These are phyloP conservation scores for Haplosporangium gracile DNA, from an alignment of 192 early-diverging fungal genomes.

Conservation along the genomic window DNA sequence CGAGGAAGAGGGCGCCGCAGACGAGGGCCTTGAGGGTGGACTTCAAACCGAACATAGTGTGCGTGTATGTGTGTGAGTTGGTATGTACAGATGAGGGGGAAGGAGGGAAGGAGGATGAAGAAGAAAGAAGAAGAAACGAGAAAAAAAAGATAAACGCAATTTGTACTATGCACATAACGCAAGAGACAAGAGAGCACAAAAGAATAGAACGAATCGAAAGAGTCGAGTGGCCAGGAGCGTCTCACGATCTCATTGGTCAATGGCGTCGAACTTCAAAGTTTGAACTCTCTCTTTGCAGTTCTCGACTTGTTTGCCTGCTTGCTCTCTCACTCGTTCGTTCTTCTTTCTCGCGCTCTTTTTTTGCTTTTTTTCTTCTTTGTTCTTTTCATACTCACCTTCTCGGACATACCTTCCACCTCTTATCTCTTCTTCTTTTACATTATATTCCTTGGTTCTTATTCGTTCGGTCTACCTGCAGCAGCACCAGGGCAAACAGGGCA, in stretches of 20 bases:
- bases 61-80: background rate
- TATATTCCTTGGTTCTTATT: background rate
- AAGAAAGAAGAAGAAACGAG: slow-evolving; percentile 16
- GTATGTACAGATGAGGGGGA: slow-evolving; percentile 11
- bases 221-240: slow-evolving; percentile 21
- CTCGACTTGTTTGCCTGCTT: background rate
- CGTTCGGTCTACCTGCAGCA: background rate
- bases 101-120: background rate
- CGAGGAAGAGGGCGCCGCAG: slow-evolving; percentile 40
- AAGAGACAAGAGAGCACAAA: background rate
- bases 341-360: background rate
- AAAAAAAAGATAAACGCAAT: slow-evolving; percentile 3
- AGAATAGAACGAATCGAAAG: background rate
- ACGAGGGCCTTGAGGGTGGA: slow-evolving; percentile 54
- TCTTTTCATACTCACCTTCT: background rate
- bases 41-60: slow-evolving; percentile 51
- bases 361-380: background rate
- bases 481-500: too few species aligned
- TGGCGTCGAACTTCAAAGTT: background rate
- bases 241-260: slow-evolving; percentile 55
- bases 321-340: background rate
- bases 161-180: background rate
- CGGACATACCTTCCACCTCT: background rate
- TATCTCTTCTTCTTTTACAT: too few species aligned
- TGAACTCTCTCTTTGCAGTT: too few species aligned